Evolutionary conservation across 192 early-diverging fungal genomes (phyloP).

Genomic region (Paraglomus brasilianum): DNA sequence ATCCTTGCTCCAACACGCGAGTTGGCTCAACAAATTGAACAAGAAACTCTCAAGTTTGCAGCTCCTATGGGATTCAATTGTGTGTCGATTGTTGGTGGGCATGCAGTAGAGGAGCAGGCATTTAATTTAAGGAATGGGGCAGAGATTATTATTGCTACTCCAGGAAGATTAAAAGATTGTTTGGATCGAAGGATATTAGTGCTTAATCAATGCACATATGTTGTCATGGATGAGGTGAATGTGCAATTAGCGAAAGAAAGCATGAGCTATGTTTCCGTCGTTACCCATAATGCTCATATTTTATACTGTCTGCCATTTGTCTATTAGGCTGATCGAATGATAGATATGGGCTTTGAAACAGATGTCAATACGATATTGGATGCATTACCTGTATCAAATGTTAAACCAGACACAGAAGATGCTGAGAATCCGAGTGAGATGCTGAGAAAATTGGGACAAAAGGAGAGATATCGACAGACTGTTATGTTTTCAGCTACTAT

Average conservation of each 20-base stretch:
- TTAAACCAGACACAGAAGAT: constrained; percentile 80
- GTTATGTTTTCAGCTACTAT: constrained; percentile 99
- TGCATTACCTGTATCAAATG: constrained; percentile 85
- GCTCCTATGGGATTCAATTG: constrained; percentile 81
- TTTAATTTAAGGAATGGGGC: constrained; percentile 88
- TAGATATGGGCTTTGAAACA: constrained; percentile 92
- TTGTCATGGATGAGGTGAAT: constrained; percentile 92
- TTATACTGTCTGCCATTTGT: too few relatives aligned
- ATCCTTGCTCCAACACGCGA: constrained; percentile 97
- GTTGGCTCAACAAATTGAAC: constrained; percentile 95
- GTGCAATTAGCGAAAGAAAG: neutral
- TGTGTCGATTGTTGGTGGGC: constrained; percentile 83
- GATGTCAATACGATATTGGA: constrained; percentile 97
- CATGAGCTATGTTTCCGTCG: neutral
- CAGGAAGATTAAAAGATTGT: constrained; percentile 92
- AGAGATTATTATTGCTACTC: constrained; percentile 97
- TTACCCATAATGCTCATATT: too few relatives aligned
- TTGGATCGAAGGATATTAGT: constrained; percentile 88
- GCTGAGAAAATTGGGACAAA: constrained; percentile 36
- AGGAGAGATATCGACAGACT: constrained; percentile 78
- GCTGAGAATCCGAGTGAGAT: constrained; percentile 57
- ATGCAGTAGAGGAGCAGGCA: constrained; percentile 85
- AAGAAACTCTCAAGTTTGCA: constrained; percentile 89
- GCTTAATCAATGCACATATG: constrained; percentile 91
- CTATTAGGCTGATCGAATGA: constrained; percentile 82